These are phyloP conservation scores for Epichloe coenophiala DNA, from an alignment of 2,329 filamentous ascomycete genomes.

Conservation along the genomic window DNA sequence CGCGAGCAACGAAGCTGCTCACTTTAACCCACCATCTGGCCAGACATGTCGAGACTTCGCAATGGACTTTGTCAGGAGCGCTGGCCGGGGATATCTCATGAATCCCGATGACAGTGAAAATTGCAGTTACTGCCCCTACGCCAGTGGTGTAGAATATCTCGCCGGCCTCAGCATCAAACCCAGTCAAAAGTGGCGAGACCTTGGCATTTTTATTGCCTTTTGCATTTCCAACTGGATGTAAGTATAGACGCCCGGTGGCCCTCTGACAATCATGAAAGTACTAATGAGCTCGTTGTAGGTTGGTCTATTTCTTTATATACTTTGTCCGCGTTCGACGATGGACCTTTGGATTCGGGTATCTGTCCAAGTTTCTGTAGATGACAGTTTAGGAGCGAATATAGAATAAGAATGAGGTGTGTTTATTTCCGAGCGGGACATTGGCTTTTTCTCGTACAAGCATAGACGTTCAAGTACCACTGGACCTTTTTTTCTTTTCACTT, in stretches of 20 bases:
- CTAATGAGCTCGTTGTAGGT: not conserved
- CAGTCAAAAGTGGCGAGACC: slow-evolving; percentile 53
- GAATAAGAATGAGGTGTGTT: not conserved
- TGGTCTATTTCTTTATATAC: slow-evolving; percentile 69
- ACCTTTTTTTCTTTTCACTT: not conserved
- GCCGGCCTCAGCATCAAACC: slow-evolving; percentile 34
- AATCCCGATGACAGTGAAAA: slow-evolving; percentile 42
- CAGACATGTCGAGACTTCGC: slow-evolving; percentile 55
- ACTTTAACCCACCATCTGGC: slow-evolving; percentile 47
- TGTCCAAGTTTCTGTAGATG: slow-evolving; percentile 27
- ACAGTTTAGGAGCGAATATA: not conserved
- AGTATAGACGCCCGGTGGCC: not conserved
- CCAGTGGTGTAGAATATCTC: slow-evolving; percentile 46
- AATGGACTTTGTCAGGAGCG: slow-evolving; percentile 34
- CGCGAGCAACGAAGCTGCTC: slow-evolving; percentile 19
- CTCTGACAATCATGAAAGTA: not conserved
- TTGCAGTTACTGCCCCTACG: slow-evolving; percentile 60
- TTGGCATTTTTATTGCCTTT: slow-evolving; percentile 62
- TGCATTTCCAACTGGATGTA: slow-evolving; percentile 52
- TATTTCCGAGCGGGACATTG: not conserved
- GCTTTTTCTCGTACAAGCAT: not conserved
- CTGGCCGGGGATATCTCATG: slow-evolving; percentile 45
- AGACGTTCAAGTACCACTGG: not conserved
- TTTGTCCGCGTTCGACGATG: slow-evolving; percentile 56
- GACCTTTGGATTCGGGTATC: slow-evolving; percentile 51